Conservation (phyloP, 2,329 filamentous ascomycete species). For the Mariannaea sp. region DNA sequence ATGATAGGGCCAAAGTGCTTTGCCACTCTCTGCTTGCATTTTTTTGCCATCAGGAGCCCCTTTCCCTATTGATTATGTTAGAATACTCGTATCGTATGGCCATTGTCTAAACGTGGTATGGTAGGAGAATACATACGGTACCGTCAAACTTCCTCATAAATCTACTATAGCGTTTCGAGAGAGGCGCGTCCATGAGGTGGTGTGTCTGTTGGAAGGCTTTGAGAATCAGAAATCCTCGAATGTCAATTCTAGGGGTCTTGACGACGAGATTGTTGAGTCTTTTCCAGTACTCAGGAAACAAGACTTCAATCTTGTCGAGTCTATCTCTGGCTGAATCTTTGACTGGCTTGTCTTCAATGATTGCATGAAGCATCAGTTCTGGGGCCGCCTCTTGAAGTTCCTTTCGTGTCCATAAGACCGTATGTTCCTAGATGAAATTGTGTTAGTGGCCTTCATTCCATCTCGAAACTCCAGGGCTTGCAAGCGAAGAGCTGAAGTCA, state of each 20-base stretch:
- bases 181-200: slow-evolving; percentile 4
- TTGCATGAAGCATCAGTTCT: slow-evolving; percentile 5
- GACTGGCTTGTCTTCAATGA: background rate
- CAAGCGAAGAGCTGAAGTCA: no score
- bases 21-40: slow-evolving; percentile 3
- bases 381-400: slow-evolving; percentile 3
- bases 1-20: slow-evolving; percentile 22
- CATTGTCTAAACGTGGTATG: no score
- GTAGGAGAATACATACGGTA: slow-evolving; percentile 13
- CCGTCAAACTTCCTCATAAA: slow-evolving; percentile 8
- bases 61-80: background rate
- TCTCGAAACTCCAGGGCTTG: no score
- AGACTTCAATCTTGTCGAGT: slow-evolving; percentile 18
- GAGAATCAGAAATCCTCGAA: slow-evolving; percentile 24
- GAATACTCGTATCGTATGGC: background rate
- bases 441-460: no score
- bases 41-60: background rate
- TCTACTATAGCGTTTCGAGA: background rate
- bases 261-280: slow-evolving; percentile 7
- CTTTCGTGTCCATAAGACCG: background rate
- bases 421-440: background rate
- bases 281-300: slow-evolving; percentile 13
- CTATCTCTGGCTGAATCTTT: background rate
- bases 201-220: slow-evolving; percentile 27
- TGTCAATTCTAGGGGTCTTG: slow-evolving; percentile 3